These are phyloP conservation scores for Fusarium veterinarium DNA, from an alignment of 2,329 filamentous ascomycete species.

Conservation along the genomic window DNA sequence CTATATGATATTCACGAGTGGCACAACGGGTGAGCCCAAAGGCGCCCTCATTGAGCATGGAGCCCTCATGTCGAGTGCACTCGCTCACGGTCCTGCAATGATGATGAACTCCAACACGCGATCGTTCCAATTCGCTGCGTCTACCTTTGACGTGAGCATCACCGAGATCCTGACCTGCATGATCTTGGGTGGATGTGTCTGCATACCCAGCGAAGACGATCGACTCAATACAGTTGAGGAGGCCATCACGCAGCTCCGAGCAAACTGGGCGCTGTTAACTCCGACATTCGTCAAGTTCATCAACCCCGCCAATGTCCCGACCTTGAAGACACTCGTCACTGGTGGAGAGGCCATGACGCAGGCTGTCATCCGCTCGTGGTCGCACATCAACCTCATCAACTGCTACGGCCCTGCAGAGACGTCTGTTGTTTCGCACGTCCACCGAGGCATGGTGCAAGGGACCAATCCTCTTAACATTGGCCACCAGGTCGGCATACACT, in stretches of 20 bases:
- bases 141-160: constrained; percentile 48
- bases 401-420: constrained; percentile 41
- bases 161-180: constrained; percentile 35
- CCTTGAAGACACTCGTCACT: constrained; percentile 36
- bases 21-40: constrained; percentile 35
- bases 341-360: constrained; percentile 43
- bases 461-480: constrained; percentile 41
- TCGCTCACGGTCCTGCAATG: constrained; percentile 37
- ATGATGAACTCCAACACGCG: constrained; percentile 43
- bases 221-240: constrained; percentile 51
- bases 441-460: constrained; percentile 25
- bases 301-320: constrained; percentile 29
- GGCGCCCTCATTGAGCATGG: constrained; percentile 39
- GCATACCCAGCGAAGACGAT: constrained; percentile 53
- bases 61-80: constrained; percentile 30
- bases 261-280: constrained; percentile 37
- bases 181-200: constrained; percentile 47
- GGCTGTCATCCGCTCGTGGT: constrained; percentile 37
- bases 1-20: constrained; percentile 41
- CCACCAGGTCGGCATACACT: constrained; percentile 21
- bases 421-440: constrained; percentile 34
- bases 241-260: constrained; percentile 28
- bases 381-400: constrained; percentile 40
- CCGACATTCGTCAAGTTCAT: constrained; percentile 37
- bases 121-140: constrained; percentile 49